Conservation (phyloP, 2,329 filamentous ascomycete species). For the Colletotrichum destructivum region DNA sequence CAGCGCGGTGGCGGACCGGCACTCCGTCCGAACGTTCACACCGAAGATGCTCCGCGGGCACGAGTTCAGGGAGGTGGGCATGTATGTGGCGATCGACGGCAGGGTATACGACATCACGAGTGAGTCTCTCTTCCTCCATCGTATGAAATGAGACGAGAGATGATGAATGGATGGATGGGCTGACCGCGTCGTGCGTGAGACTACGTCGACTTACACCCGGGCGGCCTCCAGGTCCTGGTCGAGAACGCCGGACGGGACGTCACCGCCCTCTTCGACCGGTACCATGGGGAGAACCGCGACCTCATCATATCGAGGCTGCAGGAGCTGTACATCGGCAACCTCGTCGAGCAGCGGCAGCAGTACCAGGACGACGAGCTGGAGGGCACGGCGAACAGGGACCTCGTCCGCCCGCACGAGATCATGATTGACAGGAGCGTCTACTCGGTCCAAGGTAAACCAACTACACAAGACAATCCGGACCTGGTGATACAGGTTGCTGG, state of each 20-base stretch:
- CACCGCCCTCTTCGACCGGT: slow-evolving; percentile 30
- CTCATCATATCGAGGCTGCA: slow-evolving; percentile 19
- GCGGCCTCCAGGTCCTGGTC: slow-evolving; percentile 17
- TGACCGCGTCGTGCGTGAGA: slow-evolving; percentile 12
- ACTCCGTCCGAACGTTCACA: background rate
- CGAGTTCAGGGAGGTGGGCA: slow-evolving; percentile 24
- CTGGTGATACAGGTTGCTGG: too few relatives aligned
- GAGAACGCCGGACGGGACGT: slow-evolving; percentile 33
- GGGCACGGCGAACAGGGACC: background rate
- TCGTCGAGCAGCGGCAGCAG: slow-evolving; percentile 12
- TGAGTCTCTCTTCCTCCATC: background rate
- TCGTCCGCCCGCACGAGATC: slow-evolving; percentile 23
- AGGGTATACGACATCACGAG: slow-evolving; percentile 43
- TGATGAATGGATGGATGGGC: background rate
- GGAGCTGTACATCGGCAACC: slow-evolving; percentile 20
- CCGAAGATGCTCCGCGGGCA: slow-evolving; percentile 12
- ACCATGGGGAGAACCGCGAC: slow-evolving; percentile 14
- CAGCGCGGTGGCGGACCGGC: background rate
- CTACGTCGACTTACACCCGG: slow-evolving; percentile 39
- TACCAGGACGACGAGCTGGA: background rate
- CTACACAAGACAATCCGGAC: too few relatives aligned
- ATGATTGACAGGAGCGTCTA: slow-evolving; percentile 11
- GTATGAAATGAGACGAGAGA: fast-evolving
- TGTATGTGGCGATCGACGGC: slow-evolving; percentile 29
- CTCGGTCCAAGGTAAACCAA: slow-evolving; percentile 1